Base-by-base conservation (phyloP, 2,329 filamentous ascomycete species). In the Drechslerella dactyloides region DNA sequence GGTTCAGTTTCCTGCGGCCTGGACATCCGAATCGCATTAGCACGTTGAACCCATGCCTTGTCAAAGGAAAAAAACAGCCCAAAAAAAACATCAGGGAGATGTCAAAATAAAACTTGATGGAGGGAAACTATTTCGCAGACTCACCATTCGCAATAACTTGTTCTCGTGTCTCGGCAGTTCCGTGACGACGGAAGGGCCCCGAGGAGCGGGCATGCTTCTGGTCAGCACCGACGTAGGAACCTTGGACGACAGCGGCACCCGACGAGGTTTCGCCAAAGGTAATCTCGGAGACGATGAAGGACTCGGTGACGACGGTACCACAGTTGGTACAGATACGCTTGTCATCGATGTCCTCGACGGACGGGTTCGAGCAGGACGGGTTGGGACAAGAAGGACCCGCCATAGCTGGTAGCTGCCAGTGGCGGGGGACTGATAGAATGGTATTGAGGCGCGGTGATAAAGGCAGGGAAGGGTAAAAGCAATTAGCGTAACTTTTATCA, bases 211-310 rank as follows among this genome's bases (percentile, higher is more conserved):
- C 89, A 77, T 90, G 88, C 23, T 90, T 91, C 78, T 97, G 91
- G 79, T 93, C 90, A 69, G 91, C 90, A 60, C 87, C 89, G 72
- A 99, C 87, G 78, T 89, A 96, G 74, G 89, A 93, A 79, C 94
- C 94, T 79, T 97, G 91, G 17, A 97, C 91, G 56, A 96, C 86
- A 58, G 93, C 93, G 54, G 90, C 91, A 77, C 94, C 94, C 35
- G 87, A 88, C 0, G 90, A 87, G 27, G 87, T 89, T 82, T 99
- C 93, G 74, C 92, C 92, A 78, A 97, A 99, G 21, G 89, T 89
- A 73, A 97, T 86, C 79, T 99, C 94, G 54, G 91, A 86, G 68
- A 97, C 93, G 74, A 97, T 96, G 77, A 96, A 92, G 78, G 87
- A 88, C 78, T 96, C 90, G 76, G 90, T 89, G 63, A 93, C 86